Evolutionary conservation across 1,284 basidiomycete species (phyloP), one percentile per base, ranked within the genome.

Genomic region (Phenoliferia sp.): DNA sequence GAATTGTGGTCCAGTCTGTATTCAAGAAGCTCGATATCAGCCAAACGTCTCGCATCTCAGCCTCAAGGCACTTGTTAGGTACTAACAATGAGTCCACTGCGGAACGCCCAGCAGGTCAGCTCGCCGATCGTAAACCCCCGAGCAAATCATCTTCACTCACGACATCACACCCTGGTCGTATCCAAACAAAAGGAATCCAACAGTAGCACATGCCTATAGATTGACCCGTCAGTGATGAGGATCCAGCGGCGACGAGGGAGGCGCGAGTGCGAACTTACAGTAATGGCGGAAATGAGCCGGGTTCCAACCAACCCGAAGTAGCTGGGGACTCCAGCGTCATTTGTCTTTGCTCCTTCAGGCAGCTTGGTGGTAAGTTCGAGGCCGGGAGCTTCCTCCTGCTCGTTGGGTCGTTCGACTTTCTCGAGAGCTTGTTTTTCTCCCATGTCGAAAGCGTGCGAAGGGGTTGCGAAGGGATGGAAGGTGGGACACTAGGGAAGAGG

Each of bases 231-330:
- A 5, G n/a, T 52, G 3, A 2, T n/a, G n/a, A n/a, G n/a, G n/a
- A n/a, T n/a, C n/a, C n/a, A n/a, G n/a, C n/a, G n/a, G n/a, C n/a
- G 17, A 52, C n/a, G 17, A 52, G n/a, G 48, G 44, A 26, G 12
- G 48, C 3, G 15, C n/a, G 48, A 52, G n/a, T 52, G 17, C 3
- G 54, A 55, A 2, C 22, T 28, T 29, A 58, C 64, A 1, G 70
- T 72, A 29, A 72, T 67, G n/a, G 65, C 62, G 3, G 16, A 57
- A 52, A 68, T 66, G 29, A 68, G 62, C 28, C 33, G 61, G 16
- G 35, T 60, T 17, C 69, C 69, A 9, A 59, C 64, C 32, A 65
- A 44, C 9, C 69, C 66, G 2, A 64, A 22, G 62, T 66, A 71
- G n/a, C 64, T 59, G 2, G 69, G 69, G 0, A 71, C 62, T 26